Conservation (phyloP, 1,284 basidiomycete species). For the Bondarzewia mesenterica region DNA sequence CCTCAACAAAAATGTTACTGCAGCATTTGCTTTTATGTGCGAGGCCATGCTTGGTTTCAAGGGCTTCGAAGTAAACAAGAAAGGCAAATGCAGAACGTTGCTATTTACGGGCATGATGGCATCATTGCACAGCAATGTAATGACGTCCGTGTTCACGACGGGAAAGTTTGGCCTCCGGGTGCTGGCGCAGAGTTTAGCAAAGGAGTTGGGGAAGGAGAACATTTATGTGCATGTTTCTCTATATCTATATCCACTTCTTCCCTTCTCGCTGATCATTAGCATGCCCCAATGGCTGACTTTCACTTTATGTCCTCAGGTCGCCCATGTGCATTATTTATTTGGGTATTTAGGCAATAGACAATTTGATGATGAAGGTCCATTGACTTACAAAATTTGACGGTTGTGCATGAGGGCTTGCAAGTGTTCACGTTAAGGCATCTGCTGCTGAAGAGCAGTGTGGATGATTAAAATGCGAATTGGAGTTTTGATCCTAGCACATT, state of each 20-base stretch:
- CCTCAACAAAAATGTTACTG: slow-evolving; percentile 48
- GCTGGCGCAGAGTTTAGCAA: slow-evolving; percentile 66
- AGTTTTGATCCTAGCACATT: slow-evolving; percentile 34
- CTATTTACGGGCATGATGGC: slow-evolving; percentile 78
- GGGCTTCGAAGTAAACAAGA: slow-evolving; percentile 42
- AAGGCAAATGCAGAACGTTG: slow-evolving; percentile 50
- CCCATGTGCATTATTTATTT: slow-evolving; percentile 53
- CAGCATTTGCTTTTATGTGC: slow-evolving; percentile 62
- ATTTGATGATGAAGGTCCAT: neutral
- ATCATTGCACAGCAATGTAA: slow-evolving; percentile 52
- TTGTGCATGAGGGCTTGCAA: slow-evolving; percentile 58
- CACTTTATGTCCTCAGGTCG: no score
- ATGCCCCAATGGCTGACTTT: no score
- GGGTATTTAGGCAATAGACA: no score
- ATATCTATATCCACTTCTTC: neutral
- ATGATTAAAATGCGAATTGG: slow-evolving; percentile 54
- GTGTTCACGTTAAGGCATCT: slow-evolving; percentile 80
- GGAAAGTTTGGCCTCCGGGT: slow-evolving; percentile 65
- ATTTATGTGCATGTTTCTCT: slow-evolving; percentile 48
- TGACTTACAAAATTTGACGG: slow-evolving; percentile 12
- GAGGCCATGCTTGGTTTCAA: slow-evolving; percentile 57
- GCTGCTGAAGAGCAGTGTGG: slow-evolving; percentile 47
- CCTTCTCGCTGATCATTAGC: no score
- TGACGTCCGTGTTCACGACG: slow-evolving; percentile 60
- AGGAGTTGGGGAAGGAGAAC: slow-evolving; percentile 74